phyloP scores from a whole-genome alignment of 306 rosid genomes.

The Heteromeles arbutifolia region DNA sequence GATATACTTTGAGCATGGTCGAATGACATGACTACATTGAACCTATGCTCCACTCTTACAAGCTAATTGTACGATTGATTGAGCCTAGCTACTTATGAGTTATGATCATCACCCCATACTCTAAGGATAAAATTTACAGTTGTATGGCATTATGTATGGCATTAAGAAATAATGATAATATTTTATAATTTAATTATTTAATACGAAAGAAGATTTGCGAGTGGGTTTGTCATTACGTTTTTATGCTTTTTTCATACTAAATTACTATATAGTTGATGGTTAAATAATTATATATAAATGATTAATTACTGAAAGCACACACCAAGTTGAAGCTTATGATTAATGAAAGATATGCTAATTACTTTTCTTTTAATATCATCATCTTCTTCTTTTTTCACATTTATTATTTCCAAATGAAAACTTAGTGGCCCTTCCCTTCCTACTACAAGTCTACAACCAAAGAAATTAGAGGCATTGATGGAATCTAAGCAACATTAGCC shows the following conservation, averaged over 20 bases:
- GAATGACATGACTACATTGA: neutral
- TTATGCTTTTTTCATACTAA: neutral
- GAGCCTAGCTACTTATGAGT: neutral
- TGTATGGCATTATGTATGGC: slow-evolving; percentile 26
- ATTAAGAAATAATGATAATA: neutral
- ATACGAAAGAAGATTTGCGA: neutral
- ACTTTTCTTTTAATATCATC: slow-evolving; percentile 2
- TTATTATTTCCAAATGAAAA: slow-evolving; percentile 16
- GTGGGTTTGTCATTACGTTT: neutral
- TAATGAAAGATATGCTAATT: neutral
- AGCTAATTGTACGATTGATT: neutral
- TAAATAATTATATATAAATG: slow-evolving; percentile 6
- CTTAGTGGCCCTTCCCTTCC: slow-evolving; percentile 12
- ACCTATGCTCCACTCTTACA: neutral
- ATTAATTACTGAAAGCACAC: slow-evolving; percentile 11
- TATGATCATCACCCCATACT: neutral
- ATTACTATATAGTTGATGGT: slow-evolving; percentile 11
- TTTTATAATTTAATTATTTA: neutral
- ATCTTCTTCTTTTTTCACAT: neutral
- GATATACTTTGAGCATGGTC: neutral
- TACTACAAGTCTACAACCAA: slow-evolving; percentile 4
- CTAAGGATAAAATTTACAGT: slow-evolving; percentile 12
- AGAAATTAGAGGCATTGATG: slow-evolving; percentile 19
- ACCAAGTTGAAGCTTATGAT: slow-evolving; percentile 23
- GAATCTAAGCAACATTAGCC: slow-evolving; percentile 22